Conservation (phyloP, 495 filamentous ascomycete species). For the Tuber indicum region DNA sequence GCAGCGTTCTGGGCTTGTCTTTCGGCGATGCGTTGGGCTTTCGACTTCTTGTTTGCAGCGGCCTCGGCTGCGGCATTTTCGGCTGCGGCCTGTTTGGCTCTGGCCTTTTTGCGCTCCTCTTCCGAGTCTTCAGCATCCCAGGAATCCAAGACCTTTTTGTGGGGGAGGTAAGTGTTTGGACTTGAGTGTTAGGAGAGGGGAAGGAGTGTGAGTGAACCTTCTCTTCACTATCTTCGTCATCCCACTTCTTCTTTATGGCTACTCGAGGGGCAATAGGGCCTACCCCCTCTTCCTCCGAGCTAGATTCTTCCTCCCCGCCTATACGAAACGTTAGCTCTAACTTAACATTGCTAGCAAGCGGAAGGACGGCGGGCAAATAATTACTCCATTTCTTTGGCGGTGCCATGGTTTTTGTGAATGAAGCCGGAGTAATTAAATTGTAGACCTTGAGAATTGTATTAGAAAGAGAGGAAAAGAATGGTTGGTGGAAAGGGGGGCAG, state of each 20-base stretch:
- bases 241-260: conserved; percentile 56
- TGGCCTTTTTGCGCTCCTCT: conserved; percentile 78
- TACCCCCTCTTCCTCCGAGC: conserved; percentile 21
- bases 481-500: background rate
- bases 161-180: conserved; percentile 5
- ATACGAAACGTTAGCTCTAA: conserved; percentile 7
- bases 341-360: background rate
- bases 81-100: conserved; percentile 70
- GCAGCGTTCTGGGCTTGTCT: conserved; percentile 50
- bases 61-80: conserved; percentile 85
- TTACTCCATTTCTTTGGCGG: conserved; percentile 37
- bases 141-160: conserved; percentile 73
- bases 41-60: conserved; percentile 88
- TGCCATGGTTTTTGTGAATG: conserved; percentile 20
- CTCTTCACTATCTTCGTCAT: conserved; percentile 85
- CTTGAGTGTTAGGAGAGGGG: background rate
- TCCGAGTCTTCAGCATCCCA: conserved; percentile 99
- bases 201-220: conserved; percentile 55
- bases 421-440: background rate
- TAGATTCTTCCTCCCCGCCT: conserved; percentile 18
- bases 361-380: conserved; percentile 8
- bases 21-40: conserved; percentile 81
- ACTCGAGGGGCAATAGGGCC: conserved; percentile 8
- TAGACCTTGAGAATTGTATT: background rate
- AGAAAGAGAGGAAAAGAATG: background rate